A percentile compares a stretch with the other conserved stretches of the same genome.
Evolutionary conservation across 176 grass and related monocot genomes (phyloP).

Genomic region (Thalia dealbata): DNA sequence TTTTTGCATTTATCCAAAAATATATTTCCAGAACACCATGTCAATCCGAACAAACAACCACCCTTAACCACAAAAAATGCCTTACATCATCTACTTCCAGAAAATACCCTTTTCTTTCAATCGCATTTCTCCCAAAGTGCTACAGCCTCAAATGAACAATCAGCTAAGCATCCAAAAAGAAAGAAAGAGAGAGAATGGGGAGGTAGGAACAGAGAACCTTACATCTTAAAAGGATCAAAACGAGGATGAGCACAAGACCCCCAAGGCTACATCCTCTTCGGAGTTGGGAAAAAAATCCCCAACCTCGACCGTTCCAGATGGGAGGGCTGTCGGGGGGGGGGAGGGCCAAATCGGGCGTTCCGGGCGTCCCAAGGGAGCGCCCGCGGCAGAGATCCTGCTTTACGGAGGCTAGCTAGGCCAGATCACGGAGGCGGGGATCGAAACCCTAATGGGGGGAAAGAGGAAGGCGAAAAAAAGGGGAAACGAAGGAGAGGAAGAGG

Average conservation of each 20-base stretch:
- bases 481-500: not conserved
- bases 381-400: not conserved
- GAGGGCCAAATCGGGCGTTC: not conserved
- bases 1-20: no score
- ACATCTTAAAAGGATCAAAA: not conserved
- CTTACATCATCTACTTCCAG: not conserved
- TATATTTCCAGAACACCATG: not conserved
- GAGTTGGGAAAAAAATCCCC: not conserved
- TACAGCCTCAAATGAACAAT: not conserved
- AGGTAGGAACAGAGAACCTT: not conserved
- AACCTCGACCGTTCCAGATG: not conserved
- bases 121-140: not conserved
- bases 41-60: not conserved
- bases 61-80: not conserved
- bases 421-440: not conserved
- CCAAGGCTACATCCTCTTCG: not conserved
- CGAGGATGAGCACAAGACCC: not conserved
- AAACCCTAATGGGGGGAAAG: slow-evolving; percentile 1
- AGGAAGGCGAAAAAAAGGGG: no score
- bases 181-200: not conserved
- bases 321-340: not conserved
- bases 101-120: not conserved
- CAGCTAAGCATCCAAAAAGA: not conserved
- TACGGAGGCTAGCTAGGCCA: not conserved
- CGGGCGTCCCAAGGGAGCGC: not conserved